These are phyloP conservation scores for Zasmidium angulare DNA, from an alignment of 2,329 filamentous ascomycete species.

Conservation along the genomic window DNA sequence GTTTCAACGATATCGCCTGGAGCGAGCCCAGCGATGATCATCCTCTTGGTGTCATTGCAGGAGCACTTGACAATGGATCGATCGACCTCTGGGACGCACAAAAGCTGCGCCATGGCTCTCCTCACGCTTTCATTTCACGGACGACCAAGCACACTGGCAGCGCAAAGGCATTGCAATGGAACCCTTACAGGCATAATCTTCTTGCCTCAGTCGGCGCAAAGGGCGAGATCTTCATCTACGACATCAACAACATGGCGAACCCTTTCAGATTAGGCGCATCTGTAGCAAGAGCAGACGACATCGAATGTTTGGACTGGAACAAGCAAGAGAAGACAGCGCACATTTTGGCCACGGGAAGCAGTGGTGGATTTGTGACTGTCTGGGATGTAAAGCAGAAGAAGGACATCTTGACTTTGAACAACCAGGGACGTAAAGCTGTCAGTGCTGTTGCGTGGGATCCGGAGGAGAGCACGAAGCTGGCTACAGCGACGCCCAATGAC, in stretches of 20 bases:
- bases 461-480: slow-evolving; percentile 84
- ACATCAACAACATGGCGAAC: slow-evolving; percentile 83
- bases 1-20: slow-evolving; percentile 98
- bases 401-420: slow-evolving; percentile 91
- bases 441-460: slow-evolving; percentile 98
- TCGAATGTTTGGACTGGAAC: slow-evolving; percentile 98
- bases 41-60: slow-evolving; percentile 86
- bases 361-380: slow-evolving; percentile 91
- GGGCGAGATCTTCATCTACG: slow-evolving; percentile 94
- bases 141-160: slow-evolving; percentile 88
- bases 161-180: slow-evolving; percentile 95
- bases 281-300: slow-evolving; percentile 86
- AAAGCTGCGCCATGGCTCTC: slow-evolving; percentile 52
- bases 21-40: slow-evolving; percentile 75
- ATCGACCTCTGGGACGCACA: slow-evolving; percentile 92
- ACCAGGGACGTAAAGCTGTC: slow-evolving; percentile 82
- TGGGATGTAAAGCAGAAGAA: slow-evolving; percentile 99
- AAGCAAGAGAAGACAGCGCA: slow-evolving; percentile 80
- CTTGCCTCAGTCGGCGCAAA: slow-evolving; percentile 90
- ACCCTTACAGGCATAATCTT: slow-evolving; percentile 85
- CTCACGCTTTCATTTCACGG: slow-evolving; percentile 79
- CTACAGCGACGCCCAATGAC: slow-evolving; percentile 89
- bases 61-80: slow-evolving; percentile 90
- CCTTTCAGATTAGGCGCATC: slow-evolving; percentile 86
- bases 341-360: slow-evolving; percentile 91